Percentiles rank a stretch among this genome's conserved stretches.
Conservation (phyloP, 2,329 filamentous ascomycete species). For the Madurella fahalii region DNA sequence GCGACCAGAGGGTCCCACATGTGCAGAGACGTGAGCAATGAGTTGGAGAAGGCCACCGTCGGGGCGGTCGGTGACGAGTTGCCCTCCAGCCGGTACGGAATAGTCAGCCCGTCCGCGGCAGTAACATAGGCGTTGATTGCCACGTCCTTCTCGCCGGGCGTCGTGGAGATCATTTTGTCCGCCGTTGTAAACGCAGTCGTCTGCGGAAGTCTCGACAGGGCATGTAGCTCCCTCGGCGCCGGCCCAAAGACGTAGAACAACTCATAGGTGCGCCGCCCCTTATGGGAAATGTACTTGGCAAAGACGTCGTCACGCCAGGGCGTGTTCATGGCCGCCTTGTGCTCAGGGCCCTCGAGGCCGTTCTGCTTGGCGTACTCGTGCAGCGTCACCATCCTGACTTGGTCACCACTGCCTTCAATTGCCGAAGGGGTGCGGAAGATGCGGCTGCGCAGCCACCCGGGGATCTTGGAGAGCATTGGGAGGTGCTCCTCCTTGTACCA, state of each 20-base stretch:
- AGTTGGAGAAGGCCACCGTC: constrained; percentile 72
- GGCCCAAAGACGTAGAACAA: constrained; percentile 79
- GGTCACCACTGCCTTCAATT: constrained; percentile 46
- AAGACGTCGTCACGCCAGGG: constrained; percentile 58
- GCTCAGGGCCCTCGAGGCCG: constrained; percentile 61
- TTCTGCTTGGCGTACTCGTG: constrained; percentile 70
- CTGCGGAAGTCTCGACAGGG: constrained; percentile 48
- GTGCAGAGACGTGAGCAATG: constrained; percentile 68
- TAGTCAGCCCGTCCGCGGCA: constrained; percentile 60
- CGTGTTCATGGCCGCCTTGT: constrained; percentile 59
- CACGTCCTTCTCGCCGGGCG: constrained; percentile 43
- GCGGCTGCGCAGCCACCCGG: constrained; percentile 74
- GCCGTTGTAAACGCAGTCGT: constrained; percentile 48
- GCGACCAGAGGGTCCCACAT: constrained; percentile 78
- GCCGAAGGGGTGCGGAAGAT: constrained; percentile 61
- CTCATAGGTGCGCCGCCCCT: constrained; percentile 58
- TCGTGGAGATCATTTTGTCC: constrained; percentile 54
- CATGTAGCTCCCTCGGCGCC: constrained; percentile 63
- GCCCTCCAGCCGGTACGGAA: constrained; percentile 75
- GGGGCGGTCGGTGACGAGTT: constrained; percentile 63
- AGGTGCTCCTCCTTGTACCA: constrained; percentile 78
- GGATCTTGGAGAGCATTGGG: constrained; percentile 65
- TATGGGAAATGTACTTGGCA: constrained; percentile 53
- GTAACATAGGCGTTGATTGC: constrained; percentile 65
- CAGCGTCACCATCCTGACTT: constrained; percentile 59